Evolutionary conservation across 1,139 yeast genomes (phyloP).

Genomic region (Suhomyces panamericanus): DNA sequence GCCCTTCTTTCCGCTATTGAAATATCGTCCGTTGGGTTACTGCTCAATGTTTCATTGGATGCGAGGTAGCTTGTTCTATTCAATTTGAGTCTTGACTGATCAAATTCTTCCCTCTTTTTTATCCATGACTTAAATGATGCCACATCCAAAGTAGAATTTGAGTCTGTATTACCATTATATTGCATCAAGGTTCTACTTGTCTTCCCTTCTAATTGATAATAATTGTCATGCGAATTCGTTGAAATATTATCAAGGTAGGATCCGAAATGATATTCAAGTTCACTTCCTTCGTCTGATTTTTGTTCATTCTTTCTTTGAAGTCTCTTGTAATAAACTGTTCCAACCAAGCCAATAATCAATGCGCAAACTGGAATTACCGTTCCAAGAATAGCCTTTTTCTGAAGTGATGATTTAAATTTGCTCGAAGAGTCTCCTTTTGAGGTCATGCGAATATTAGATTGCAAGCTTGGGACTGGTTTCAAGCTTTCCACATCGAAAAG

Average conservation of each 20-base stretch:
- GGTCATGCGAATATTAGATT: constrained; percentile 14
- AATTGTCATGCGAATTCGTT: constrained; percentile 8
- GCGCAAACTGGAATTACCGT: constrained; percentile 37
- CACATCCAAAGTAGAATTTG: constrained; percentile 36
- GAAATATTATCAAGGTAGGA: constrained; percentile 22
- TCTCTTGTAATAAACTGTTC: constrained; percentile 24
- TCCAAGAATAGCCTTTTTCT: constrained; percentile 36
- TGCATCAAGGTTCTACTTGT: constrained; percentile 1
- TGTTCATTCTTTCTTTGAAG: constrained; percentile 18
- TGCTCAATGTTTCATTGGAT: constrained; percentile 31
- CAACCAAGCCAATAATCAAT: constrained; percentile 19
- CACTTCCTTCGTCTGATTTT: constrained; percentile 25
- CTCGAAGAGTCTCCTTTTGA: background rate
- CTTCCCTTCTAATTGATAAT: constrained; percentile 1
- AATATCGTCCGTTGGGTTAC: constrained; percentile 9
- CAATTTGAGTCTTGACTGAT: constrained; percentile 22
- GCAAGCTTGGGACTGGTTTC: constrained; percentile 23
- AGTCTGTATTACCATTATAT: constrained; percentile 32
- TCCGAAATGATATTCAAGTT: constrained; percentile 39
- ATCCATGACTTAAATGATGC: constrained; percentile 50
- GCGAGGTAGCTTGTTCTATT: constrained; percentile 30
- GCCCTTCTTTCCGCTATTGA: background rate
- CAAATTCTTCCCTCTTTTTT: constrained; percentile 51
- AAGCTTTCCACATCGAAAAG: constrained; percentile 29
- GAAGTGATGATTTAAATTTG: constrained; percentile 13